Evolutionary conservation across 352 stramenopile genomes (phyloP), one percentile per base, ranked within the genome.

Genomic region (Lagenidium giganteum): DNA sequence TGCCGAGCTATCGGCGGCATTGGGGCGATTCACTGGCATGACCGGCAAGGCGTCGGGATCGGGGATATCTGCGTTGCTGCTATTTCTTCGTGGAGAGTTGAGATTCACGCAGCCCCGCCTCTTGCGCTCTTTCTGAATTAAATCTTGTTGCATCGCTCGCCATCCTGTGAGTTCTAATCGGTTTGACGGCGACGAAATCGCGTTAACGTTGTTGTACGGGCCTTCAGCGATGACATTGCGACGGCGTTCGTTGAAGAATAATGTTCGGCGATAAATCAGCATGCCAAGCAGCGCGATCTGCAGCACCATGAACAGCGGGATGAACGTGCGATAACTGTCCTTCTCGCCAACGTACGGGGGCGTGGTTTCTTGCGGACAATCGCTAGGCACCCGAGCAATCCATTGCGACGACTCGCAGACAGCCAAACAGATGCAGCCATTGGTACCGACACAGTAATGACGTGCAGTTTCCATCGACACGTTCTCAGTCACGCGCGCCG

Each of bases 171-270:
- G 67, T 12, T 78, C 42, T 9, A 90, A 57, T 0, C 72, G 56
- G 30, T 87, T 85, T 5, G 71, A 84, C 8, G 77, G 74, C 11
- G 69, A 84, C n/a, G 67, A 48, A 49, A 87, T 87, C 5, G 72
- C 71, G 28, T 70, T 52, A 16, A 81, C 69, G 23, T 89, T 83
- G 44, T 89, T 87, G 61, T 90, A 90, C 28, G 74, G 71, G 8
- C 74, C 77, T 41, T 75, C 57, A 0, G 38, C 0, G 50, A 23
- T 17, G 38, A 40, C 14, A 41, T 34, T 47, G 22, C 43, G 36
- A 1, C 50, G 54, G 5, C 40, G 38, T 17, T 55, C 62, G 20
- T 55, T 58, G 23, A 46, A 40, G 30, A 75, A 80, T 0, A 72
- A 29, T 18, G 58, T 57, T 3, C 74, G 71, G 33, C 61, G 70